Evolutionary conservation across 2,329 filamentous ascomycete species (phyloP).

Genomic region (Biscogniauxia marginata): DNA sequence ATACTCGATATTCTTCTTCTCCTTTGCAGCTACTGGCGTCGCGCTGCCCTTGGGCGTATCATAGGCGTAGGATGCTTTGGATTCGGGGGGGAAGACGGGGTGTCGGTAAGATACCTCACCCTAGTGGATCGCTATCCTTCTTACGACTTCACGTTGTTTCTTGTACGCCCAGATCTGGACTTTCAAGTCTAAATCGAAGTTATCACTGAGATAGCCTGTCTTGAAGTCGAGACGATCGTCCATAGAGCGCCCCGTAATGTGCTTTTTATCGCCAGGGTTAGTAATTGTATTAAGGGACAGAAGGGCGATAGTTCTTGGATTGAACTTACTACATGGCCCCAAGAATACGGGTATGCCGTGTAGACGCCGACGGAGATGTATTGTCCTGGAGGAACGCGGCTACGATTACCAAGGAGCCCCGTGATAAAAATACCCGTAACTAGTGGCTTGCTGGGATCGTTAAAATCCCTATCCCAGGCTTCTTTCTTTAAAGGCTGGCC

Average conservation of each 20-base stretch:
- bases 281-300: background rate
- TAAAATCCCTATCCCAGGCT: constrained; percentile 5
- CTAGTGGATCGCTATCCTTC: constrained; percentile 50
- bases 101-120: constrained; percentile 43
- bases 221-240: constrained; percentile 51
- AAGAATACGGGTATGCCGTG: constrained; percentile 8
- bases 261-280: constrained; percentile 32
- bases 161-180: constrained; percentile 63
- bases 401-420: constrained; percentile 2
- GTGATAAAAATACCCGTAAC: background rate
- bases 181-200: constrained; percentile 47
- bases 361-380: constrained; percentile 8
- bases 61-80: constrained; percentile 30
- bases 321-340: constrained; percentile 6
- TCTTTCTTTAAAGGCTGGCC: background rate
- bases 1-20: constrained; percentile 44
- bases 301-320: too few species aligned
- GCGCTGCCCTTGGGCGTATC: background rate
- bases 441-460: constrained; percentile 1
- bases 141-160: constrained; percentile 56
- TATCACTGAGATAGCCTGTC: constrained; percentile 53
- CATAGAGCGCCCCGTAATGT: constrained; percentile 47
- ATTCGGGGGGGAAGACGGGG: constrained; percentile 42
- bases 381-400: background rate
- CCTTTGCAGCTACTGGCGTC: background rate